Evolutionary conservation across 1,284 basidiomycete species (phyloP), one percentile per base, ranked within the genome.

Genomic region (Spongiforma sp.): DNA sequence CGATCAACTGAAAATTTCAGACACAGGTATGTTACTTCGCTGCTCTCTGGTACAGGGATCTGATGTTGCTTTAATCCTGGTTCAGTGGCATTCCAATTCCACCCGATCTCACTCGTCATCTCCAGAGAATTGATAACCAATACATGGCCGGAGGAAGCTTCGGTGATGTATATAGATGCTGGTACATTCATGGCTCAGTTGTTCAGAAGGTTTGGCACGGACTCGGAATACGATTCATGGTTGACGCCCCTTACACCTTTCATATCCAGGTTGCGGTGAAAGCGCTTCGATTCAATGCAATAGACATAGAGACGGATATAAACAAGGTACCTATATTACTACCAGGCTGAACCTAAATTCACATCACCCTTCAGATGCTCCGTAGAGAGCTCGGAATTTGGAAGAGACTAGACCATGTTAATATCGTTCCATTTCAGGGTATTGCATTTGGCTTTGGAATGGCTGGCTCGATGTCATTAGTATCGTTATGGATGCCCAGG

Each of bases 111-210:
- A 70, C 69, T 19, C 26, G 19, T 9, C 7, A 60, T 15, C 33
- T 70, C 26, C 7, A 21, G 34, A 71, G n/a, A 32, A 19, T 11
- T 1, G 12, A 46, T 2, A 26, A 59, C 11, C 60, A 52, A 14
- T 60, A 55, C 57, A n/a, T 15, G 8, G 59, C 55, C 30, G 65
- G 67, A 46, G 67, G 65, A 10, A 12, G 43, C 7, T 68, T 67
- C 30, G 62, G 66, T n/a, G 66, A 65, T 10, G 59, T 72, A 7
- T 72, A 66, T 32, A 63, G 15, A 24, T 70, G 69, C n/a, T n/a
- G n/a, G n/a, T n/a, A n/a, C n/a, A n/a, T n/a, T n/a, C n/a, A n/a
- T n/a, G n/a, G n/a, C n/a, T n/a, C n/a, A n/a, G n/a, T n/a, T n/a
- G n/a, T n/a, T n/a, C n/a, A n/a, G n/a, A n/a, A n/a, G n/a, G n/a